These are phyloP conservation scores for Verticillium albo-atrum DNA, from an alignment of 2,329 filamentous ascomycete species.

Conservation along the genomic window DNA sequence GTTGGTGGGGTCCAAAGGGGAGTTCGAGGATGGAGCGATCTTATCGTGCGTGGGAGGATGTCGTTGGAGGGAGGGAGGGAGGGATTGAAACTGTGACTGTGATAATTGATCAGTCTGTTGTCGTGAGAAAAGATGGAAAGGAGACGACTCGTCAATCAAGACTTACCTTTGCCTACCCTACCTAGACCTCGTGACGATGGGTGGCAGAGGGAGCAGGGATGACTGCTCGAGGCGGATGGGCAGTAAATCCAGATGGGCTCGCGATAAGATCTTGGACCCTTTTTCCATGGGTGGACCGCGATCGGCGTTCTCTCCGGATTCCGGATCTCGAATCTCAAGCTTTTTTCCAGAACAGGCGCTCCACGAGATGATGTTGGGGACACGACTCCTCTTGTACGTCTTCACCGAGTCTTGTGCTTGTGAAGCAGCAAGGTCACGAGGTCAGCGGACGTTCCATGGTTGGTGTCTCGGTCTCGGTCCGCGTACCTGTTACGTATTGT, in stretches of 20 bases:
- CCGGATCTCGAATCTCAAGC: no score
- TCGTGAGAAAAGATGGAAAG: background rate
- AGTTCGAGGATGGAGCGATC: background rate
- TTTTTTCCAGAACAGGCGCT: no score
- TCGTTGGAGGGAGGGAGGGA: background rate
- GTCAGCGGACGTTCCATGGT: background rate
- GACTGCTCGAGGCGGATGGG: background rate
- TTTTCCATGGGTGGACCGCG: background rate
- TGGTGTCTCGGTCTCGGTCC: background rate
- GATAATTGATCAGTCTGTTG: background rate
- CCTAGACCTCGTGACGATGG: background rate
- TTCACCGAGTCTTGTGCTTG: no score
- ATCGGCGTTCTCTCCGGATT: background rate
- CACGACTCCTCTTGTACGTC: no score
- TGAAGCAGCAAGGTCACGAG: background rate
- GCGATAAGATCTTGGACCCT: background rate
- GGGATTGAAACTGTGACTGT: background rate
- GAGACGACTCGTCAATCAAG: background rate
- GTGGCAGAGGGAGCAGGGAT: background rate
- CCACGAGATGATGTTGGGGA: no score
- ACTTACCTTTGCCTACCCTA: no score
- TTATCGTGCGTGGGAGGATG: background rate
- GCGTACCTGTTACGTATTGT: constrained; percentile 1
- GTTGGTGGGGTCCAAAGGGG: no score
- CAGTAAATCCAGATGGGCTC: background rate